Conservation (phyloP, 768 basidiomycete genomes). For the Scleroderma bovista region DNA sequence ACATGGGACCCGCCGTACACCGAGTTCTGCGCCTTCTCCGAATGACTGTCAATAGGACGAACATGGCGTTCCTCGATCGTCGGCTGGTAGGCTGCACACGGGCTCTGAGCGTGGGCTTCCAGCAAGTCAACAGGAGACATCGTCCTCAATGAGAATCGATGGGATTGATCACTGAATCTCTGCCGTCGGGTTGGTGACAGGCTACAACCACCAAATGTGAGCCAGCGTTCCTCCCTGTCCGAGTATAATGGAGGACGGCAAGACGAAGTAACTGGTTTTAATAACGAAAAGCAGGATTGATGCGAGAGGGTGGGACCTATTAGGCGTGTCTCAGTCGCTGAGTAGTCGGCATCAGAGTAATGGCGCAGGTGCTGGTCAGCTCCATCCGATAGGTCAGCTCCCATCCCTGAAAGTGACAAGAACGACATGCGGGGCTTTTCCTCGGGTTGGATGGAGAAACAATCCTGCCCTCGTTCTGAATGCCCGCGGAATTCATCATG, state of each 20-base stretch:
- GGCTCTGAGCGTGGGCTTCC: background rate
- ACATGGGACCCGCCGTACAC: background rate
- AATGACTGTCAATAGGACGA: background rate
- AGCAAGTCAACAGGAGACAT: background rate
- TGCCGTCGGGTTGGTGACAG: conserved; percentile 5
- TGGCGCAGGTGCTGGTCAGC: background rate
- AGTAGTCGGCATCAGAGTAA: background rate
- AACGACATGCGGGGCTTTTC: background rate
- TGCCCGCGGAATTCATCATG: conserved; percentile 16
- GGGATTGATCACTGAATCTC: conserved; percentile 4
- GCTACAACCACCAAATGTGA: conserved; percentile 3
- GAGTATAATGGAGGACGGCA: background rate
- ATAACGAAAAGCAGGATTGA: conserved; percentile 4
- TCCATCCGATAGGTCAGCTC: background rate
- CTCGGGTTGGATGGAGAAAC: background rate
- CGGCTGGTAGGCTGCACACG: background rate
- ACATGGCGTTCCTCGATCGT: too few relatives aligned
- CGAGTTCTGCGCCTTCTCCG: background rate
- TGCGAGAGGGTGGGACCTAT: background rate
- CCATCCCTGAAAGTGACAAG: background rate
- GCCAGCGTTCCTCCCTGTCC: conserved; percentile 1
- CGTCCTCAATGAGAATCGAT: background rate
- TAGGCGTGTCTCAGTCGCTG: background rate
- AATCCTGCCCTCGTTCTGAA: conserved; percentile 9
- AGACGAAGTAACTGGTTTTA: background rate